Conservation (phyloP, 345 rosid genomes). For the Euphorbia tirucalli region DNA sequence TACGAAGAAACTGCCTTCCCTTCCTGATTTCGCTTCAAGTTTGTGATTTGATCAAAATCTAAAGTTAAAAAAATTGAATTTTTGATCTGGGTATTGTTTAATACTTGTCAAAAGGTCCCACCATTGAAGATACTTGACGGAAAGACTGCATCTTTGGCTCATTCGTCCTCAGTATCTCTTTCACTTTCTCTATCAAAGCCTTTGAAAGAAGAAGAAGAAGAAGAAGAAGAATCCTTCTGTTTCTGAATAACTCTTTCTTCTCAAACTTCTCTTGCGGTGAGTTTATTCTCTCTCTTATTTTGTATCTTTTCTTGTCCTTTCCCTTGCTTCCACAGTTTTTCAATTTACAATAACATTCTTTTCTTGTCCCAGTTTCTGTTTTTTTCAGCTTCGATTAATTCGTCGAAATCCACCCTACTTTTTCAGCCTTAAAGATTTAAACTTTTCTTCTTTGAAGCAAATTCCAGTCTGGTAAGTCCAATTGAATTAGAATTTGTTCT, state of each 20-base stretch:
- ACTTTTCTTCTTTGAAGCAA: background rate
- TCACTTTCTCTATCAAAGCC: background rate
- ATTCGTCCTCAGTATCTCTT: background rate
- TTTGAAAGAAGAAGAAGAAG: too few relatives aligned
- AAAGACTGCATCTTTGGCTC: background rate
- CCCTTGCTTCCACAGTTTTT: background rate
- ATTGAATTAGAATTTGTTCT: too few relatives aligned
- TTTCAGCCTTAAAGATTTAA: background rate
- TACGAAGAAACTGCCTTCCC: too few relatives aligned
- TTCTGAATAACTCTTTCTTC: background rate
- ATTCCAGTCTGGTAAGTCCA: background rate
- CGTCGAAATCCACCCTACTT: background rate
- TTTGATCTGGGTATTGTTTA: too few relatives aligned
- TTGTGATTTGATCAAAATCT: background rate
- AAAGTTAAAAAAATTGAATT: too few relatives aligned
- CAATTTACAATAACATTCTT: background rate
- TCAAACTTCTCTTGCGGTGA: background rate
- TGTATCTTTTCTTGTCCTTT: background rate
- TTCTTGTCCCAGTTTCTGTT: background rate
- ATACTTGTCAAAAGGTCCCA: background rate
- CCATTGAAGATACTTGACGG: background rate
- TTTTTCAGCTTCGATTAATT: slow-evolving; percentile 5
- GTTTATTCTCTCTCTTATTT: background rate
- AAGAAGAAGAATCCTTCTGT: background rate
- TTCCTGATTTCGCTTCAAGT: background rate